Percentiles rank a stretch among this genome's conserved stretches.
Conservation (phyloP, 2,329 filamentous ascomycete genomes). For the Cercospora brassicicola region DNA sequence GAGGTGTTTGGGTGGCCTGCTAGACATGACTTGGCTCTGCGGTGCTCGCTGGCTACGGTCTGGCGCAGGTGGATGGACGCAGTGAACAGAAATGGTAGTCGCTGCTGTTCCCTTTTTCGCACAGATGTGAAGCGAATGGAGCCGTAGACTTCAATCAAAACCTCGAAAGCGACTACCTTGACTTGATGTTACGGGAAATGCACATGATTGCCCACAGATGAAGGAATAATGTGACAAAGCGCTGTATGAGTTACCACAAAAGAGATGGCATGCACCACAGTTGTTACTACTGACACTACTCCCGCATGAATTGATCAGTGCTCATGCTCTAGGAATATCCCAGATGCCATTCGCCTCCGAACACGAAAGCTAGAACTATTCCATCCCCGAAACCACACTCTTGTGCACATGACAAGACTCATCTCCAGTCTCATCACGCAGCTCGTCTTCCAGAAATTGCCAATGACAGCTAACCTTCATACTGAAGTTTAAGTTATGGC, state of each 20-base stretch:
- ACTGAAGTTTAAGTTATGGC: not conserved
- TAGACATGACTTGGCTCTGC: slow-evolving; percentile 13
- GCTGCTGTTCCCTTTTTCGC: slow-evolving; percentile 15
- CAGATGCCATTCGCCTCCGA: slow-evolving; percentile 1
- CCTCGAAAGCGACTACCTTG: slow-evolving; percentile 16
- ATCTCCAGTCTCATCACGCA: not conserved
- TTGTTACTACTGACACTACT: not conserved
- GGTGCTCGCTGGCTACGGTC: slow-evolving; percentile 7
- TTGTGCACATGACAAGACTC: not conserved
- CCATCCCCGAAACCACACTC: not conserved
- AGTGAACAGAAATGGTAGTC: slow-evolving; percentile 9
- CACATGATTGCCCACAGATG: slow-evolving; percentile 1
- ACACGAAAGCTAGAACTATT: not conserved
- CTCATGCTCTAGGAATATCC: not conserved
- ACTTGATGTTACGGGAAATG: slow-evolving; percentile 12
- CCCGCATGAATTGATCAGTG: not conserved
- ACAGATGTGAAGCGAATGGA: slow-evolving; percentile 14
- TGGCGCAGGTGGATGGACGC: slow-evolving; percentile 11
- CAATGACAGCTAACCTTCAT: not conserved
- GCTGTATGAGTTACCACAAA: not conserved
- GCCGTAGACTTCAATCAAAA: slow-evolving; percentile 16
- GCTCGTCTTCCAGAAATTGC: not conserved
- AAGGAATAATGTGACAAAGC: slow-evolving; percentile 1
- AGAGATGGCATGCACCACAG: not conserved
- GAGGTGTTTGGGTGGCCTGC: slow-evolving; percentile 16